Percentiles rank a stretch among this genome's conserved stretches.
These are phyloP conservation scores for Aquilaria malaccensis DNA, from an alignment of 345 rosid species.

Conservation along the genomic window DNA sequence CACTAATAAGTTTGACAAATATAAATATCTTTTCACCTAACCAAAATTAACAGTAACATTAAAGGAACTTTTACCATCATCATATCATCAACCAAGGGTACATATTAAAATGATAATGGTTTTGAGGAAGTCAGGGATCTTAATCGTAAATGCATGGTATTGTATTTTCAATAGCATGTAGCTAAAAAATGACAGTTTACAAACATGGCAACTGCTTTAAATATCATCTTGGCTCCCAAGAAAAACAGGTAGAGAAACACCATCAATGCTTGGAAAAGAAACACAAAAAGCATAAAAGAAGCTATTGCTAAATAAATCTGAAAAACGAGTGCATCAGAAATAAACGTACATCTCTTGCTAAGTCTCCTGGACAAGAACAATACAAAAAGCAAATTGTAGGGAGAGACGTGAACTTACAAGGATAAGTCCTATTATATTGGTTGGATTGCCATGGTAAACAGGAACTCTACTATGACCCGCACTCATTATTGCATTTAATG, in stretches of 20 bases:
- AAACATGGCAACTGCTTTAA: conserved; percentile 1
- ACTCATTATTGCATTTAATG: conserved; percentile 74
- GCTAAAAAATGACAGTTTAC: background rate
- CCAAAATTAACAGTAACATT: no score
- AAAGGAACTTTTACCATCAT: no score
- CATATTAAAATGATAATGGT: no score
- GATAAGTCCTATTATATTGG: conserved; percentile 81
- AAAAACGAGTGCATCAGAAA: background rate
- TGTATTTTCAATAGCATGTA: background rate
- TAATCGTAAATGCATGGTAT: background rate
- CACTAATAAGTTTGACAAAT: no score
- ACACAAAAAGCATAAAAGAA: conserved; percentile 2
- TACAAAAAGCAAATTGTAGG: background rate
- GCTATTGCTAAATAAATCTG: background rate
- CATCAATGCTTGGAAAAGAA: background rate
- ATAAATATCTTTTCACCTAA: no score
- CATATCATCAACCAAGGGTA: no score
- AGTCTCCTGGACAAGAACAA: conserved; percentile 1
- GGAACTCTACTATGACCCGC: conserved; percentile 98
- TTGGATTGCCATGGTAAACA: conserved; percentile 56
- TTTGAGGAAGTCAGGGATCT: no score
- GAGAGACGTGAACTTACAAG: conserved; percentile 44
- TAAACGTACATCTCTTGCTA: background rate
- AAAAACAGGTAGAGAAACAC: background rate
- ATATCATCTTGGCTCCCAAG: background rate